Evolutionary conservation across 2,329 filamentous ascomycete species (phyloP), one percentile per base, ranked within the genome.

Genomic region (Ciborinia camelliae): DNA sequence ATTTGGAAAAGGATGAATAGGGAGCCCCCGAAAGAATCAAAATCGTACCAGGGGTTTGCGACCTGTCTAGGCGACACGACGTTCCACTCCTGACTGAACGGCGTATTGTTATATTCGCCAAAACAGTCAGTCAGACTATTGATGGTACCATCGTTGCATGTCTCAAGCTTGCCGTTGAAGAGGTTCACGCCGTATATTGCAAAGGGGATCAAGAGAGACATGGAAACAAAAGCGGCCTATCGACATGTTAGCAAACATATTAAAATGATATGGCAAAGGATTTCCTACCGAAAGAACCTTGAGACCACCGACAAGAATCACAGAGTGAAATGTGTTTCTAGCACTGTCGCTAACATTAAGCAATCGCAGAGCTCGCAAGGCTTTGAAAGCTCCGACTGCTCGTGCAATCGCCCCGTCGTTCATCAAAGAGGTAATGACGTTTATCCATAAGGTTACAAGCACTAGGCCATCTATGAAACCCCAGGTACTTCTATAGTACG

Each of bases 1-100:
- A 99, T 97, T 76, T 98, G 93, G 79, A 97, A 99, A 66, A 99
- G 90, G 67, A 96, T 96, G 79, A 98, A 98, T 41, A 99, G 82
- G 0, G 94, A 90, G 62, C 91, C 86, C n/a, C 90, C 91, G 73
- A 99, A 99, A 74, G 96, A 90, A 76, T 99, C 95, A 74, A 99
- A 99, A 75, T 90, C 90, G 78, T 90, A 98, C 74, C 86, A 96
- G 0, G 89, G 86, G 72, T 99, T 98, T 1, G 85, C 78, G 14
- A 89, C 92, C 54, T 89, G 86, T 63, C 95, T 86, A 7, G 95
- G 95, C 2, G 92, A 89, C 12, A 97, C 80, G 65, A 99, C 84
- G 10, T 88, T 79, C 93, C 94, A 99, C 55, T 85, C 74, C 48
- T 78, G 77, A 62, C 88, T 89, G 74, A 86, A 97, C 0, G 93